Base-by-base conservation (phyloP, 2,329 filamentous ascomycete species). In the Ophiocordyceps camponoti-leonardi region DNA sequence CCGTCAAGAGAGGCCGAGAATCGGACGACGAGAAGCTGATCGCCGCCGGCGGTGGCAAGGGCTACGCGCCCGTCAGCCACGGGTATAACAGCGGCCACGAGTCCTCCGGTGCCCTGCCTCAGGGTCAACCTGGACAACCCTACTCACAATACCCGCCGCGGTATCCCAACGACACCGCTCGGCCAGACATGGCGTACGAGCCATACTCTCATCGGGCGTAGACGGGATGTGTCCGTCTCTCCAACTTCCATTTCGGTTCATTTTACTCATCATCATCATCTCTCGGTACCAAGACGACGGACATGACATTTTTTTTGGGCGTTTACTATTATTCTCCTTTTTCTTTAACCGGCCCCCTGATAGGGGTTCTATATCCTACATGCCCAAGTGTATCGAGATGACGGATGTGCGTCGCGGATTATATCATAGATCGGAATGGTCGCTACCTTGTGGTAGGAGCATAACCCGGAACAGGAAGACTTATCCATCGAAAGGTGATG, bases 181-280 rank as follows among this genome's bases (percentile, higher is more conserved):
- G 68, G 45, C 62, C 65, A n/a, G 67, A 74, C 28, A 58, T 71
- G 51, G 75, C 74, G 37, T 81, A 81, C 60, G 77, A 81, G 69
- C 77, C 77, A 33, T 81, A 79, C 61, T 70, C 70, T 44, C 75
- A 78, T 54, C 67, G 68, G 41, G 65, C 66, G 42, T 79, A 70
- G 14, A 4, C 30, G 6, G 6, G n/a, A n/a, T n/a, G n/a, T n/a
- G n/a, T n/a, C n/a, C n/a, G n/a, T n/a, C n/a, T n/a, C n/a, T n/a
- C n/a, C n/a, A n/a, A n/a, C n/a, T n/a, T n/a, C n/a, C n/a, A n/a
- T n/a, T n/a, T n/a, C 31, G 13, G 13, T 13, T 33, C 31, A 11
- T 33, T 11, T 33, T 26, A 26, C 23, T 26, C 5, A 5, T 26
- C 31, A 16, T 11, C 4, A 33, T n/a, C 16, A 33, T 33, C 5